Conservation (phyloP, 2,329 filamentous ascomycete genomes). For the Lachnellula occidentalis region DNA sequence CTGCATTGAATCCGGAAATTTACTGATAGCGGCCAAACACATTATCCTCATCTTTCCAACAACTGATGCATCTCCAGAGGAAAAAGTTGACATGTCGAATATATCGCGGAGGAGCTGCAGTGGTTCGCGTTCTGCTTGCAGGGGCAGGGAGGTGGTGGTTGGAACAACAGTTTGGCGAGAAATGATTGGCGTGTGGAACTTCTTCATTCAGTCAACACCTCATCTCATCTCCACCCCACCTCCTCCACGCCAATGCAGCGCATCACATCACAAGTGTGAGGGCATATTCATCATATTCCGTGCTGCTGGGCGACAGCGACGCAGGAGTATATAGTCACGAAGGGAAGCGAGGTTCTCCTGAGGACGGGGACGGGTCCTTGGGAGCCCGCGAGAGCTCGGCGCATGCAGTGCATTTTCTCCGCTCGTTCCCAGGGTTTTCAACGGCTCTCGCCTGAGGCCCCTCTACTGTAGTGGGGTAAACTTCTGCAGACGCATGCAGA, state of each 20-base stretch:
- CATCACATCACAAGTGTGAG: not conserved
- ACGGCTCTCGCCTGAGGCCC: no score
- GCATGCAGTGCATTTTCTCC: not conserved
- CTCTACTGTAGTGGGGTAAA: not conserved
- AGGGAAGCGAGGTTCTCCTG: not conserved
- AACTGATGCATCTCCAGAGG: not conserved
- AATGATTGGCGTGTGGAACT: not conserved
- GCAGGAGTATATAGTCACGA: not conserved
- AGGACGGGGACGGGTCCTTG: not conserved
- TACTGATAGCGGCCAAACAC: not conserved
- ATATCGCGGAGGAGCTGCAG: not conserved
- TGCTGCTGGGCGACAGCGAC: not conserved
- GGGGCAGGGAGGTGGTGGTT: not conserved
- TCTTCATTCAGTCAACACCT: not conserved
- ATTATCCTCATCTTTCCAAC: not conserved
- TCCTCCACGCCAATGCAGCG: not conserved
- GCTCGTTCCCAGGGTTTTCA: not conserved
- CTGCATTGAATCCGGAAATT: not conserved
- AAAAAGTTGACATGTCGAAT: not conserved
- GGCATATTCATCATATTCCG: not conserved
- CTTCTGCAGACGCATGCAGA: not conserved
- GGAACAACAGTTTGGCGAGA: not conserved
- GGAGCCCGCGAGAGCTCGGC: not conserved
- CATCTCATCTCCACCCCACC: not conserved
- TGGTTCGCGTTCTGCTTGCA: not conserved